These are phyloP conservation scores for Gymnopilus dilepis DNA, from an alignment of 768 basidiomycete species.

Conservation along the genomic window DNA sequence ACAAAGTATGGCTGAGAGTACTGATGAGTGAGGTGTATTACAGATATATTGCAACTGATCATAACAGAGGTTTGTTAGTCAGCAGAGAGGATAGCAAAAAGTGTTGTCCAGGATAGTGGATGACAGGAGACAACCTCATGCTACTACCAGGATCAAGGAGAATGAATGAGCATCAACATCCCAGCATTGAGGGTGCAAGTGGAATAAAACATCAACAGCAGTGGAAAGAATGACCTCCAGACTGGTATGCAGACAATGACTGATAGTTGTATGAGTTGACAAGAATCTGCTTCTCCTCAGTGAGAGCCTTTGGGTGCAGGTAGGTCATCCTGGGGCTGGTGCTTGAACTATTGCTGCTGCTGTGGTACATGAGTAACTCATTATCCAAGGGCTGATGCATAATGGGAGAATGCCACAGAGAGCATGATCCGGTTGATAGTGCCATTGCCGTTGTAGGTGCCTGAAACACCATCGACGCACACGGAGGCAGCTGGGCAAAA, in stretches of 20 bases:
- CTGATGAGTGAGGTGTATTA: too few relatives aligned
- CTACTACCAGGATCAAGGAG: too few relatives aligned
- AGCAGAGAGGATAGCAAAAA: too few relatives aligned
- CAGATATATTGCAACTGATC: too few relatives aligned
- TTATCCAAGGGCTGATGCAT: constrained; percentile 49
- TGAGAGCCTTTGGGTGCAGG: constrained; percentile 50
- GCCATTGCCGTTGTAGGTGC: constrained; percentile 48
- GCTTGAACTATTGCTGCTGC: constrained; percentile 7
- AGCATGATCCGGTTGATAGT: constrained; percentile 46
- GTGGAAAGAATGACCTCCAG: not conserved
- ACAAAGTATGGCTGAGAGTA: too few relatives aligned
- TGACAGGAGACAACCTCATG: too few relatives aligned
- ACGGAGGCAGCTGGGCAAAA: too few relatives aligned
- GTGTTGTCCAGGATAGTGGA: too few relatives aligned
- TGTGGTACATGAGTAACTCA: constrained; percentile 62
- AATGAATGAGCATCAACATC: constrained; percentile 12
- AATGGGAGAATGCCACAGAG: constrained; percentile 82
- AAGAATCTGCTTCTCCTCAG: constrained; percentile 40
- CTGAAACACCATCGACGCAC: constrained; percentile 73
- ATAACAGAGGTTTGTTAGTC: too few relatives aligned
- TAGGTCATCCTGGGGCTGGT: constrained; percentile 35
- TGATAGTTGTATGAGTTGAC: constrained; percentile 24
- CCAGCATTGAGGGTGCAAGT: constrained; percentile 16
- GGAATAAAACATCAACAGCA: not conserved
- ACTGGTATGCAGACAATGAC: constrained; percentile 4